Base-by-base conservation (phyloP, 192 early-diverging fungal species). In the Rhizoclosmatium globosum region DNA sequence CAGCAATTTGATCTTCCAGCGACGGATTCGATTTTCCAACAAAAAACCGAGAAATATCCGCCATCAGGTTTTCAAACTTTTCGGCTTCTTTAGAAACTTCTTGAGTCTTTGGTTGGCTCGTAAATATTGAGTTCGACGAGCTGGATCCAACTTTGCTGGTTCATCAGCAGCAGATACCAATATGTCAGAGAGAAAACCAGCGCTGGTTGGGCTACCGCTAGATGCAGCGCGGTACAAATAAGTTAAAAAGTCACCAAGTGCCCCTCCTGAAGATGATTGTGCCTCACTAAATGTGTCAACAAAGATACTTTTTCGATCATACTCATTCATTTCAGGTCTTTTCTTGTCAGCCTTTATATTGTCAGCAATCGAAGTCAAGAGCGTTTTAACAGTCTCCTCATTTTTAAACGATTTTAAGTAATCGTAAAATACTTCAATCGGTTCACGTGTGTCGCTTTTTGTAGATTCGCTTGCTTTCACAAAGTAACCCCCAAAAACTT, bases 401-500 rank as follows among this genome's bases (percentile, higher is more conserved):
- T 45, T 43, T 7, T 42, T 38, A 44, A 43, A 11, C 15, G 60
- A 74, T 44, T 74, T 23, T 21, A 74, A 2, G 42, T 45, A 62
- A 4, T 74, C n/a, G 21, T 53, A 9, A 39, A 71, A 71, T 15
- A 53, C 50, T 19, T 48, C 38, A 31, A 71, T 48, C 6, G 69
- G 69, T 31, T 71, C 69, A 53, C 6, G 7, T 48, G 23, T 48
- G 60, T 23, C 38, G 23, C 15, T 62, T 2, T 13, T 43, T 3
- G 45, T 9, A 15, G 38, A 31, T 31, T 31, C 31, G 31, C 31
- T 31, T 21, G 46, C 15, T 2, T 39, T 9, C 43, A 11, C 59
- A 45, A 74, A 74, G 59, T 74, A 74, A 1, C 39, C 7, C 57
- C 17, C 57, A 46, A 74, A 74, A 15, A 74, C 38, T 19, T 59